phyloP scores from a whole-genome alignment of 352 stramenopile species.

The Halophytophthora polymorphica region DNA sequence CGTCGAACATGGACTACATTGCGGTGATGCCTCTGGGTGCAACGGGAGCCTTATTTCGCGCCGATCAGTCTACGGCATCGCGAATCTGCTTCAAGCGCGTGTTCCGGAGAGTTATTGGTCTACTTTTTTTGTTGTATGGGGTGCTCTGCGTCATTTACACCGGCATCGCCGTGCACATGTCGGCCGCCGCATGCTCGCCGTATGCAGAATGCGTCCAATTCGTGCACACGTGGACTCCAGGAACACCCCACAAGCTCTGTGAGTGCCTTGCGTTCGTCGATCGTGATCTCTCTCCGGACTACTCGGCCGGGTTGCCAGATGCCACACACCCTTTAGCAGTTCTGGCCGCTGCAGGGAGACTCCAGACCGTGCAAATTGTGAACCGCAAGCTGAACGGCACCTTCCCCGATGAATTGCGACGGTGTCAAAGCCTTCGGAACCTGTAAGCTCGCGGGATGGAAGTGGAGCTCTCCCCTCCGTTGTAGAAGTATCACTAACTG shows the following conservation, averaged over 20 bases:
- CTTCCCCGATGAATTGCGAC: conserved; percentile 16
- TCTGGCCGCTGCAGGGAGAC: conserved; percentile 17
- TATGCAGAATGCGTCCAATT: conserved; percentile 18
- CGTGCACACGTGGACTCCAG: conserved; percentile 8
- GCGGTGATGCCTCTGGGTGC: conserved; percentile 6
- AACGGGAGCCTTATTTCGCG: background rate
- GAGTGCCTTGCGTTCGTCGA: conserved; percentile 25
- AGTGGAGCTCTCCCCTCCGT: background rate
- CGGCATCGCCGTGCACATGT: conserved; percentile 10
- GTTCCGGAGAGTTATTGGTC: conserved; percentile 12
- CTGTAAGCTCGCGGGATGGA: conserved; percentile 16
- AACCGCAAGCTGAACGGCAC: conserved; percentile 28
- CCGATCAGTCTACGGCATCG: background rate
- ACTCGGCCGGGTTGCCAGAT: conserved; percentile 10
- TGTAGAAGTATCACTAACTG: background rate
- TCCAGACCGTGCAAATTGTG: conserved; percentile 25
- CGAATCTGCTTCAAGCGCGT: conserved; percentile 1
- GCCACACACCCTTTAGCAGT: conserved; percentile 12
- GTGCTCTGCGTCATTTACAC: conserved; percentile 19
- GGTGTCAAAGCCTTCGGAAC: conserved; percentile 20
- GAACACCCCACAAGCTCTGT: conserved; percentile 8
- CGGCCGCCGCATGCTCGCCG: conserved; percentile 5
- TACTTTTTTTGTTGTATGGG: conserved; percentile 28
- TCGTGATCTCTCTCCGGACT: conserved; percentile 23
- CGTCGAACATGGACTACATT: conserved; percentile 2